These are phyloP conservation scores for Prunus mira DNA, from an alignment of 306 rosid species.

Conservation along the genomic window DNA sequence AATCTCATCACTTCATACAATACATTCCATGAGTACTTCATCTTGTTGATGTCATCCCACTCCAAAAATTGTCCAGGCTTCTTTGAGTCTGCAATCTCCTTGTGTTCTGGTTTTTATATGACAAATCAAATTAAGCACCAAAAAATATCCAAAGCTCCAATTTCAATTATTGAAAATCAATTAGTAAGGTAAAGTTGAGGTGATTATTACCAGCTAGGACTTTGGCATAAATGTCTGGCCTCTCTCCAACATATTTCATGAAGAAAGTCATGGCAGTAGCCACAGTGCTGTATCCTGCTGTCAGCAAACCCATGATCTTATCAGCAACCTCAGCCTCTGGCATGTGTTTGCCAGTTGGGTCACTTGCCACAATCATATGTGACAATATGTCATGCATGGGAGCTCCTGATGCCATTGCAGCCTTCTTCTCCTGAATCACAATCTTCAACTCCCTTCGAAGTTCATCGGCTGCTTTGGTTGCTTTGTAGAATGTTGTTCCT, in stretches of 20 bases:
- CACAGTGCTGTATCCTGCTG: slow-evolving; percentile 45
- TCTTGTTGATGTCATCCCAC: slow-evolving; percentile 34
- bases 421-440: slow-evolving; percentile 51
- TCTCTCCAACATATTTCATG: slow-evolving; percentile 59
- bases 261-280: slow-evolving; percentile 61
- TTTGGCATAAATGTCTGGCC: slow-evolving; percentile 51
- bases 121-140: not conserved
- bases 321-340: slow-evolving; percentile 55
- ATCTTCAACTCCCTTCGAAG: slow-evolving; percentile 43
- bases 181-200: not conserved
- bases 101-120: slow-evolving; percentile 24
- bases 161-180: not conserved
- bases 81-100: slow-evolving; percentile 24
- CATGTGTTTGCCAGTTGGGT: slow-evolving; percentile 50
- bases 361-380: slow-evolving; percentile 50
- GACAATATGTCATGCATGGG: slow-evolving; percentile 49
- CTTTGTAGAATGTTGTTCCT: slow-evolving; percentile 42
- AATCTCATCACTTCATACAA: slow-evolving; percentile 41
- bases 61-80: slow-evolving; percentile 25
- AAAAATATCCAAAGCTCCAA: too few relatives aligned
- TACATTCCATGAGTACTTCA: slow-evolving; percentile 44
- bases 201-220: slow-evolving; percentile 40
- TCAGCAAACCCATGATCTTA: slow-evolving; percentile 61
- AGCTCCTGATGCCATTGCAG: slow-evolving; percentile 39
- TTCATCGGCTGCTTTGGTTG: slow-evolving; percentile 40